Evolutionary conservation across 2,329 filamentous ascomycete genomes (phyloP), one percentile per base, ranked within the genome.

Genomic region (Neoarthrinium moseri): DNA sequence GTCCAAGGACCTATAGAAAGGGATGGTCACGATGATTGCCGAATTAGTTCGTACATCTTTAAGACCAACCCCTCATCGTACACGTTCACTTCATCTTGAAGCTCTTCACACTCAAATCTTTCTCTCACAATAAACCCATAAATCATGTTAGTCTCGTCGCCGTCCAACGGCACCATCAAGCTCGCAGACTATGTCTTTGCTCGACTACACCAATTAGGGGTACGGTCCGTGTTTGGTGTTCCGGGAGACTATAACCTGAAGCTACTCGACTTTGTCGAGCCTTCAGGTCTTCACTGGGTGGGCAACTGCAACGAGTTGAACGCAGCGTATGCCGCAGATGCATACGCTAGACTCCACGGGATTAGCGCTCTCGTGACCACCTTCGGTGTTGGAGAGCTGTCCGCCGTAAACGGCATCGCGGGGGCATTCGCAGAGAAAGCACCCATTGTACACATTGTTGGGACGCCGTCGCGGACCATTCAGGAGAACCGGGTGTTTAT

Each of bases 241-340:
- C 71, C 71, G 2, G 70, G 70, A 39, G 68, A 70, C 52, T 71
- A 61, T 55, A 69, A 70, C 33, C 64, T 70, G 11, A 58, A 53
- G 0, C 47, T 66, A 18, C 58, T 71, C 5, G 68, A 71, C 51
- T 58, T 66, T 26, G 56, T 71, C 45, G 56, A 64, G 37, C 65
- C 65, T 0, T 46, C 62, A 5, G 67, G 66, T 2, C 52, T 72
- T 15, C 53, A 51, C 12, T 73, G 69, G 69, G 70, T 77, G 10
- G 77, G 78, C 48, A 81, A 76, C 49, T 68, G 72, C 44, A 83
- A 82, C 52, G 79, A 83, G 58, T 70, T 83, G 38, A 81, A 81
- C 51, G 74, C 75, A 3, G 76, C 68, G 3, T 81, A 81, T 49
- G 76, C 77, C 1, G 75, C 76, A 3, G 80, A 83, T 51, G 80